Conservation (phyloP, 129 eudicot species). For the Dittrichia graveolens region DNA sequence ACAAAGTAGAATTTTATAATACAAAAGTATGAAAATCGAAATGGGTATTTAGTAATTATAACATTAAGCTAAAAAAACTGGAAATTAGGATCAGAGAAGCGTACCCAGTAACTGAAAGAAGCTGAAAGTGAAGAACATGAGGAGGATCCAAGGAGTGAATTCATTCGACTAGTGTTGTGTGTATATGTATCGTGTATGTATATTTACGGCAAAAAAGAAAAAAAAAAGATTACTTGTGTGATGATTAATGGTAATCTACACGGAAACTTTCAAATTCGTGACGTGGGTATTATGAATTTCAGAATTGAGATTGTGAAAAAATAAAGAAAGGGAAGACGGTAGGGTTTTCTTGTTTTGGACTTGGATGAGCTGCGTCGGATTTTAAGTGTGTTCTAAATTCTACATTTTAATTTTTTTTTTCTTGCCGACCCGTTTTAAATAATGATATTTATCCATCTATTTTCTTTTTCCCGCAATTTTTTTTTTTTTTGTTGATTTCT, state of each 20-base stretch:
- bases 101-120: slow-evolving; percentile 40
- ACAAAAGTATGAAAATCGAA: slow-evolving; percentile 23
- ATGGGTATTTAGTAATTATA: slow-evolving; percentile 25
- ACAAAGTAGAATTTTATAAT: not conserved
- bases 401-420: not conserved
- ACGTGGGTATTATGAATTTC: slow-evolving; percentile 39
- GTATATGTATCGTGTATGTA: slow-evolving; percentile 12
- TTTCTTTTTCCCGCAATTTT: not conserved
- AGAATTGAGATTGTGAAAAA: slow-evolving; percentile 17
- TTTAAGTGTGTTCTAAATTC: slow-evolving; percentile 28
- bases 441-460: slow-evolving; percentile 28
- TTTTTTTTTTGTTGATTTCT: not conserved
- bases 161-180: slow-evolving; percentile 11
- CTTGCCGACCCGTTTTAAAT: slow-evolving; percentile 34
- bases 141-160: slow-evolving; percentile 38
- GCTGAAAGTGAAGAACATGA: slow-evolving; percentile 41
- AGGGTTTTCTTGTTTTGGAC: slow-evolving; percentile 31
- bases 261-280: slow-evolving; percentile 36
- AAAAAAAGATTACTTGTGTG: slow-evolving; percentile 22
- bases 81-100: slow-evolving; percentile 24
- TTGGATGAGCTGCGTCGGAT: slow-evolving; percentile 17
- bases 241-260: slow-evolving; percentile 30
- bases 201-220: slow-evolving; percentile 11
- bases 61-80: slow-evolving; percentile 21
- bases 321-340: slow-evolving; percentile 9